Conservation (phyloP, 306 rosid genomes). For the Malus orientalis region DNA sequence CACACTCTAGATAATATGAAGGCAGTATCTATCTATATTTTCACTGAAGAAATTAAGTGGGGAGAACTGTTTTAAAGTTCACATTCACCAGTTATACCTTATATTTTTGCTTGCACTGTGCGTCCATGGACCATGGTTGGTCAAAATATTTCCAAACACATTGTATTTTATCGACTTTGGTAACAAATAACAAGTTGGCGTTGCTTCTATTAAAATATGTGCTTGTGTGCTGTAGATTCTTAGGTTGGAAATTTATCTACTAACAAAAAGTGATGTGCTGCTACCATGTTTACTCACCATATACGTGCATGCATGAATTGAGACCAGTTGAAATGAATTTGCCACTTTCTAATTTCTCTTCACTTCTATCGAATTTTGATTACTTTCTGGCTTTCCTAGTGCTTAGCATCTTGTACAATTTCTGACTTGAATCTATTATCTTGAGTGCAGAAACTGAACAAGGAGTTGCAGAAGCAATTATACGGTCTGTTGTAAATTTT, state of each 20-base stretch:
- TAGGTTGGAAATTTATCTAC: background rate
- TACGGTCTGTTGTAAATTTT: constrained; percentile 76
- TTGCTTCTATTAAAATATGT: background rate
- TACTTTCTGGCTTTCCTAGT: background rate
- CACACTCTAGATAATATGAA: background rate
- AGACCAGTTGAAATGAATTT: background rate
- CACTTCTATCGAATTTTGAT: background rate
- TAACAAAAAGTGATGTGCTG: background rate
- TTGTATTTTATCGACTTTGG: background rate
- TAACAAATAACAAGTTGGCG: background rate
- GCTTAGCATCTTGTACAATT: background rate
- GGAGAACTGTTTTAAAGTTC: background rate
- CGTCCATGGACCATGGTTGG: background rate
- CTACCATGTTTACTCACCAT: background rate
- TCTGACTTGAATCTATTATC: constrained; percentile 1
- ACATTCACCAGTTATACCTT: background rate
- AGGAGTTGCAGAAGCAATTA: constrained; percentile 97
- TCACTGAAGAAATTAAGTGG: background rate
- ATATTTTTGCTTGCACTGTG: background rate
- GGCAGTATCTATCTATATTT: background rate
- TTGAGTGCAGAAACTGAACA: constrained; percentile 87
- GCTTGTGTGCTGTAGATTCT: background rate
- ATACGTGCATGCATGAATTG: background rate
- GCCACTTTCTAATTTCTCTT: background rate
- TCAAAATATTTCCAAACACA: background rate